Percentiles rank a stretch among this genome's conserved stretches.
Conservation (phyloP, 192 early-diverging fungal genomes). For the Coemansia brasiliensis region DNA sequence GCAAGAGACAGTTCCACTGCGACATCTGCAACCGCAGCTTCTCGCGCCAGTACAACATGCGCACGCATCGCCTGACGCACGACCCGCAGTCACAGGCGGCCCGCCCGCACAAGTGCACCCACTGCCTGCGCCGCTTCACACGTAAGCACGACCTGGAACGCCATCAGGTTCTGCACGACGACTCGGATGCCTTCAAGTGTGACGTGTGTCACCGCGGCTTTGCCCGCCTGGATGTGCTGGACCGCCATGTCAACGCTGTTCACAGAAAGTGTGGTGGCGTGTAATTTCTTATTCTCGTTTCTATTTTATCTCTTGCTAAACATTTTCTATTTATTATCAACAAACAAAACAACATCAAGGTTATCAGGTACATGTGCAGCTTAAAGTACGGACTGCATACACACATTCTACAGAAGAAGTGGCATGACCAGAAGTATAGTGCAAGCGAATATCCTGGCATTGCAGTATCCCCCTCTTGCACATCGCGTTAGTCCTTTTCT, state of each 20-base stretch:
- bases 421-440: too few species aligned
- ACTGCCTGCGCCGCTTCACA: constrained; percentile 69
- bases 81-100: constrained; percentile 53
- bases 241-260: constrained; percentile 49
- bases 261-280: constrained; percentile 17
- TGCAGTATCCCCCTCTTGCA: too few species aligned
- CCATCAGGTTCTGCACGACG: constrained; percentile 64
- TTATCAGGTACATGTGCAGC: neutral
- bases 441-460: too few species aligned
- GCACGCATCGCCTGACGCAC: constrained; percentile 78
- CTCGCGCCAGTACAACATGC: constrained; percentile 82
- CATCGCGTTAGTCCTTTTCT: too few species aligned
- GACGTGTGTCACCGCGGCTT: constrained; percentile 55
- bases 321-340: neutral
- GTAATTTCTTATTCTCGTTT: neutral
- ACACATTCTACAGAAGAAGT: too few species aligned
- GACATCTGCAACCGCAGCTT: constrained; percentile 72
- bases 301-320: constrained; percentile 2
- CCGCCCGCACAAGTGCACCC: constrained; percentile 58
- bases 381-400: too few species aligned
- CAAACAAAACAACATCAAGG: constrained; percentile 21
- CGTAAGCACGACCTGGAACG: constrained; percentile 80
- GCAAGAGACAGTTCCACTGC: constrained; percentile 35
- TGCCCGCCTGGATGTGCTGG: constrained; percentile 57
- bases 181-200: constrained; percentile 57